phyloP scores from a whole-genome alignment of 1,284 basidiomycete species.

The Termitomyces sp. region DNA sequence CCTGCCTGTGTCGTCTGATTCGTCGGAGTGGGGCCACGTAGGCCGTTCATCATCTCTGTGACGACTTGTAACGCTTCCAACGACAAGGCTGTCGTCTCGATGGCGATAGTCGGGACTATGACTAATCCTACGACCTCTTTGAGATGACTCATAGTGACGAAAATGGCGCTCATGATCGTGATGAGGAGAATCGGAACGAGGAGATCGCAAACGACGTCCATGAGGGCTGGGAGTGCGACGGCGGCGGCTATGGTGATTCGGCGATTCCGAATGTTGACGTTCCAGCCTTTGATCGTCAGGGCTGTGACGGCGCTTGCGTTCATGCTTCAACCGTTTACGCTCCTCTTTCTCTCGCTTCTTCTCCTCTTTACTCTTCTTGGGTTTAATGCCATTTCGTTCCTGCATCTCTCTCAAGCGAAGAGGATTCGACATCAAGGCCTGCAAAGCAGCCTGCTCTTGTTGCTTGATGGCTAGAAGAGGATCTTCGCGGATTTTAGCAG shows the following conservation, averaged over 20 bases:
- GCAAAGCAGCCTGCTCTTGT: conserved; percentile 92
- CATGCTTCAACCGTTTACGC: conserved; percentile 56
- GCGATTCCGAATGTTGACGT: conserved; percentile 31
- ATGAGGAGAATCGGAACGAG: conserved; percentile 16
- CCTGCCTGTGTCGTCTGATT: conserved; percentile 39
- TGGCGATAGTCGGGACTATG: conserved; percentile 18
- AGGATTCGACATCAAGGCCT: conserved; percentile 88
- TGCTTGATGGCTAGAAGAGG: conserved; percentile 95
- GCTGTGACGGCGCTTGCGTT: conserved; percentile 42
- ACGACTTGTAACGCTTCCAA: conserved; percentile 7
- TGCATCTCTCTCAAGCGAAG: conserved; percentile 81
- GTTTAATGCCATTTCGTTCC: conserved; percentile 69
- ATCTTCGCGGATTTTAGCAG: conserved; percentile 93
- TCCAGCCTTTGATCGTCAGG: conserved; percentile 26
- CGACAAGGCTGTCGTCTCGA: conserved; percentile 3
- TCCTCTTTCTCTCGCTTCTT: conserved; percentile 74
- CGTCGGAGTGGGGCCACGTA: conserved; percentile 37
- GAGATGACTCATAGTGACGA: conserved; percentile 13
- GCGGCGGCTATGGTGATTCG: conserved; percentile 30
- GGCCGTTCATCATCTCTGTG: conserved; percentile 15
- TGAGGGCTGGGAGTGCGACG: conserved; percentile 37
- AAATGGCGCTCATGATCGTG: conserved; percentile 9
- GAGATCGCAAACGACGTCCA: conserved; percentile 29
- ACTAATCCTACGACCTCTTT: conserved; percentile 5
- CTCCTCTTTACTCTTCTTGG: conserved; percentile 71